Percentiles rank a stretch among this genome's conserved stretches.
Evolutionary conservation across 306 rosid genomes (phyloP).

Genomic region (Cucumis melo): DNA sequence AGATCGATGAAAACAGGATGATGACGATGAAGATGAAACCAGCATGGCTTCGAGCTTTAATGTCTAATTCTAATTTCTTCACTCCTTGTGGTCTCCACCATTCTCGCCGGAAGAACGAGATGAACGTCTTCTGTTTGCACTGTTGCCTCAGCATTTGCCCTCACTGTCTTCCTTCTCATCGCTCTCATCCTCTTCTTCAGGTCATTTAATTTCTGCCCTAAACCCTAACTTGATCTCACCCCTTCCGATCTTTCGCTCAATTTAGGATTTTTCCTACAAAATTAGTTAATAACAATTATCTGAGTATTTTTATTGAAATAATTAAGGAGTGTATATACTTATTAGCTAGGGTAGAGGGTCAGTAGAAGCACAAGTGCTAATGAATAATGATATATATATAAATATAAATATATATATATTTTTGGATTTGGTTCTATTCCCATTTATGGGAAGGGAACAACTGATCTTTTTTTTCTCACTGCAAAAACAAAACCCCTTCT

Average conservation of each 20-base stretch:
- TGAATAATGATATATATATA: slow-evolving; percentile 15
- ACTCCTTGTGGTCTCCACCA: slow-evolving; percentile 78
- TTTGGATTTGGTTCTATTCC: slow-evolving; percentile 52
- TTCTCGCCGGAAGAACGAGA: slow-evolving; percentile 82
- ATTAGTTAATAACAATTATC: too few species aligned
- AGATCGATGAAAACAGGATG: background rate
- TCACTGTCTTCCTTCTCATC: slow-evolving; percentile 77
- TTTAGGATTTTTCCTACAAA: too few species aligned
- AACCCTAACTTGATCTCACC: too few species aligned
- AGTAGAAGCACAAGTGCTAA: background rate
- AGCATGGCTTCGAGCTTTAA: slow-evolving; percentile 82
- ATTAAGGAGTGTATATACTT: too few species aligned
- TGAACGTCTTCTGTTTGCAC: slow-evolving; percentile 84
- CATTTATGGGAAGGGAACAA: slow-evolving; percentile 57
- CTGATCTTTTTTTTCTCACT: slow-evolving; percentile 33
- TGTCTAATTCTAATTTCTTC: slow-evolving; percentile 76
- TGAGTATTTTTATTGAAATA: too few species aligned
- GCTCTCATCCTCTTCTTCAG: slow-evolving; percentile 85
- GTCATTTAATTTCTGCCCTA: slow-evolving; percentile 10
- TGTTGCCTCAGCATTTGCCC: slow-evolving; percentile 89
- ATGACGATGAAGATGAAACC: slow-evolving; percentile 25
- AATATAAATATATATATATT: background rate
- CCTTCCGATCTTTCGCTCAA: too few species aligned
- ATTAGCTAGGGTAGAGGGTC: background rate
- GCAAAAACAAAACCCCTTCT: slow-evolving; percentile 58